Evolutionary conservation across 495 filamentous ascomycete genomes (phyloP), one percentile per base, ranked within the genome.

Genomic region (Penicillium arizonense): DNA sequence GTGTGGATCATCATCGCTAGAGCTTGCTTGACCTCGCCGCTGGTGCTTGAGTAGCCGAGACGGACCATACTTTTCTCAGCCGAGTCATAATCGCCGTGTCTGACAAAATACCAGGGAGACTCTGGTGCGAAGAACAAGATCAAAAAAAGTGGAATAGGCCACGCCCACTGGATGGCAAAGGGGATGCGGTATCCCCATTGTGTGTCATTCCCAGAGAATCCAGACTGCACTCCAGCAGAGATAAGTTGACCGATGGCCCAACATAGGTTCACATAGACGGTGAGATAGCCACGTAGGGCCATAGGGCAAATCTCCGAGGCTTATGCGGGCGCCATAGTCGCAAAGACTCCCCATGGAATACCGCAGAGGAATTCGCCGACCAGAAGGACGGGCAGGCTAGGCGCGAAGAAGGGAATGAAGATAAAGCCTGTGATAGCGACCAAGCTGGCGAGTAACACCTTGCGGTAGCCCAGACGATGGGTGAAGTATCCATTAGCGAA

Each of bases 111-210:
- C 68, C 73, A 82, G 3, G 77, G 77, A 5, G 69, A 70, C 38
- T 77, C 77, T 1, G 79, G 80, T 6, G 71, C 73, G 39, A 79
- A 75, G 8, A 37, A 45, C 36, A 70, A 51, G 0, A 60, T 61
- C 21, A 77, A 50, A 10, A 76, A 63, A 5, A 83, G 58, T 0
- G 74, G 64, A 32, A 75, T 63, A 1, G 77, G 77, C 80, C 79
- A 83, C 21, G 79, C 49, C 79, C 80, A 83, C 58, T 82, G 81
- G 8, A 82, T 45, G 4, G 77, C 74, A 56, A 80, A 83, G 0
- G 81, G 81, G 40, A 83, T 82, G 35, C 70, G 73, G 50, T 81
- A 85, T 26, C 74, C 71, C 81, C 79, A 83, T 38, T 76, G 42
- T 37, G 71, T 68, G 3, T 53, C 42, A 0, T 64, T 47, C n/a